A percentile compares a stretch with the other conserved stretches of the same genome.
phyloP scores from a whole-genome alignment of 2,329 filamentous ascomycete genomes.

The Fusarium staphyleae region DNA sequence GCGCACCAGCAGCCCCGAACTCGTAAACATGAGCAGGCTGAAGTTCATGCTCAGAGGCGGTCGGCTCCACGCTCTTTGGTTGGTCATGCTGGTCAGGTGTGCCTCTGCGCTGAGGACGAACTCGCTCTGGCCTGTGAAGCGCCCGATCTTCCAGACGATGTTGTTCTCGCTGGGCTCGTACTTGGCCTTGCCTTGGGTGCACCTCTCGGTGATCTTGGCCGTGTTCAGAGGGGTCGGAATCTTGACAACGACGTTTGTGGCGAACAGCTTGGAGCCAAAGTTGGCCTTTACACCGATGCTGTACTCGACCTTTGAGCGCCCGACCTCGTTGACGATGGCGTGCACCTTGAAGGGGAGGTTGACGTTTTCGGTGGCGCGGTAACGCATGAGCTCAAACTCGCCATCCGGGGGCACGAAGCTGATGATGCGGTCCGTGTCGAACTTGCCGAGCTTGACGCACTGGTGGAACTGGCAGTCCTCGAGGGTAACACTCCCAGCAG shows the following conservation, averaged over 20 bases:
- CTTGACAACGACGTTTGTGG: conserved; percentile 92
- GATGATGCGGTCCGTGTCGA: conserved; percentile 95
- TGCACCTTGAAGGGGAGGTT: conserved; percentile 99
- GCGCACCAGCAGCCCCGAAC: conserved; percentile 86
- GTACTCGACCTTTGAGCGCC: conserved; percentile 97
- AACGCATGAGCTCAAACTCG: conserved; percentile 98
- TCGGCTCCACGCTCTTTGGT: conserved; percentile 95
- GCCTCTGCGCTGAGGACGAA: conserved; percentile 95
- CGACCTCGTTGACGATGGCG: conserved; percentile 96
- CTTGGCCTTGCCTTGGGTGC: conserved; percentile 95
- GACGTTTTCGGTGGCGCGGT: conserved; percentile 97
- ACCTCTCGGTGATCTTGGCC: conserved; percentile 89
- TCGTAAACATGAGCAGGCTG: conserved; percentile 97
- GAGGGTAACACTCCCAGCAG: conserved; percentile 91
- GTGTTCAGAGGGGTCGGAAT: conserved; percentile 98
- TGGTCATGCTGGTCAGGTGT: conserved; percentile 93
- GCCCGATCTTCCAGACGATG: conserved; percentile 98
- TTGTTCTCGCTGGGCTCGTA: conserved; percentile 98
- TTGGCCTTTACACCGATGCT: conserved; percentile 97
- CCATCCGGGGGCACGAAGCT: conserved; percentile 96
- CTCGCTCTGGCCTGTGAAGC: conserved; percentile 98
- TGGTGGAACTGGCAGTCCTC: conserved; percentile 99
- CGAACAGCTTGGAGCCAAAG: conserved; percentile 94
- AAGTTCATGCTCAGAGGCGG: conserved; percentile 93
- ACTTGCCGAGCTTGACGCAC: conserved; percentile 96